Conservation (phyloP, 2,329 filamentous ascomycete genomes). For the Paraconiothyrium brasiliense region DNA sequence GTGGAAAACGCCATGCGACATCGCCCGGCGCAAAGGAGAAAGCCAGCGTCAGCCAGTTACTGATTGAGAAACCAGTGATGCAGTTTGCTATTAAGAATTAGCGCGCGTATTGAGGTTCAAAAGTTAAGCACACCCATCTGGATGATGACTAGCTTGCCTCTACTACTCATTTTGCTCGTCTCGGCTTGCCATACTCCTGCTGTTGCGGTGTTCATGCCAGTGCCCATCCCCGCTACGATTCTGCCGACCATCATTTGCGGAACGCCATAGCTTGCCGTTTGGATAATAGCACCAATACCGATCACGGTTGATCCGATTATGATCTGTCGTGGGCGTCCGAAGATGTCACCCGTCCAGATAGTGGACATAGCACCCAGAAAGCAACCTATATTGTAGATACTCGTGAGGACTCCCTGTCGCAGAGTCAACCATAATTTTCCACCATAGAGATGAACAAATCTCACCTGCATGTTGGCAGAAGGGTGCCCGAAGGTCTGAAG, state of each 20-base stretch:
- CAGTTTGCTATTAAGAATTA: conserved; percentile 46
- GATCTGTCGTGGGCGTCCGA: conserved; percentile 66
- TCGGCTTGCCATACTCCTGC: conserved; percentile 60
- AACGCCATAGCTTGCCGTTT: conserved; percentile 49
- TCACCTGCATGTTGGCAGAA: conserved; percentile 39
- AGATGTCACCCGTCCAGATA: conserved; percentile 63
- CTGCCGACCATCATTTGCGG: conserved; percentile 51
- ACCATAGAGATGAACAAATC: neutral
- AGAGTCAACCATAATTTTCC: neutral
- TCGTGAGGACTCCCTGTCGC: conserved; percentile 53
- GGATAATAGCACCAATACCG: conserved; percentile 49
- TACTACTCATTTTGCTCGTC: conserved; percentile 57
- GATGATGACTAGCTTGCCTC: conserved; percentile 59
- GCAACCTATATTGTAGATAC: conserved; percentile 55
- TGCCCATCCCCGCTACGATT: conserved; percentile 56
- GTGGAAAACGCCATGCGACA: conserved; percentile 58
- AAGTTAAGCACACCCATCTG: conserved; percentile 46
- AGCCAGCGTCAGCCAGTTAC: conserved; percentile 55
- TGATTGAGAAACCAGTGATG: conserved; percentile 55
- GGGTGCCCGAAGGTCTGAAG: conserved; percentile 39
- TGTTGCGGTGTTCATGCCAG: conserved; percentile 61
- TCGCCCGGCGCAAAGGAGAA: conserved; percentile 52
- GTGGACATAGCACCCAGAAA: conserved; percentile 55
- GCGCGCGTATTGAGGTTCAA: neutral
- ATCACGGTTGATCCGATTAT: conserved; percentile 63